These are phyloP conservation scores for Mycosphaerella sp. DNA, from an alignment of 2,329 filamentous ascomycete species.

Conservation along the genomic window DNA sequence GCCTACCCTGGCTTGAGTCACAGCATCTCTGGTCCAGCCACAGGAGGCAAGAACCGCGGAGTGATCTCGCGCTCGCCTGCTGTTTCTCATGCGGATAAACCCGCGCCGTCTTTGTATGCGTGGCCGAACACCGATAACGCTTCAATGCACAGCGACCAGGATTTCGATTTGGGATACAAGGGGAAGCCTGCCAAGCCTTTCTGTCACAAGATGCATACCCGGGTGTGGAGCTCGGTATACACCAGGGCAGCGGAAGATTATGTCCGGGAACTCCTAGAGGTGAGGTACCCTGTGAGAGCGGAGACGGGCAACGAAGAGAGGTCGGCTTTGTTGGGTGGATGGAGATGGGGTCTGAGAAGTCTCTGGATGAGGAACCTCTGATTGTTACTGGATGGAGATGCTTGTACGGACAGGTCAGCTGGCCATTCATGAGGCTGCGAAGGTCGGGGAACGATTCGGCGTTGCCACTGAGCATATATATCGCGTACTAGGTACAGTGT, in stretches of 20 bases:
- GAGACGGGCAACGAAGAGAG: too few relatives aligned
- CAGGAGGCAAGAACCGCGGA: too few relatives aligned
- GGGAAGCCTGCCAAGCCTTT: slow-evolving; percentile 10
- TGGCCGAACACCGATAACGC: not conserved
- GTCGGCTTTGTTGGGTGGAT: not conserved
- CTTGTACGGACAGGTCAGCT: not conserved
- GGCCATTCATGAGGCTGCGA: not conserved
- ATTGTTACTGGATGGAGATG: not conserved
- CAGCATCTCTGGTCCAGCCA: too few relatives aligned
- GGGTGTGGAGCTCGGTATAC: slow-evolving; percentile 20
- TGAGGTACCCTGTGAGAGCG: slow-evolving; percentile 14
- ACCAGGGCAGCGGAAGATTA: slow-evolving; percentile 22
- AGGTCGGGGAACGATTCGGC: not conserved
- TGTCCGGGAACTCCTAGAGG: slow-evolving; percentile 22
- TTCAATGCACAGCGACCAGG: slow-evolving; percentile 8
- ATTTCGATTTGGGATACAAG: slow-evolving; percentile 16
- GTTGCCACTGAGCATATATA: too few relatives aligned
- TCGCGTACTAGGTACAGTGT: too few relatives aligned
- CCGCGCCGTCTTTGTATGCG: not conserved
- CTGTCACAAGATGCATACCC: slow-evolving; percentile 16
- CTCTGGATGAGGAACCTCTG: not conserved
- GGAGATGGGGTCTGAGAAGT: not conserved
- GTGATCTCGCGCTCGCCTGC: too few relatives aligned
- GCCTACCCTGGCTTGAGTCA: too few relatives aligned
- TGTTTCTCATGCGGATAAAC: too few relatives aligned